Base-by-base conservation (phyloP, 2,329 filamentous ascomycete species). In the Neobulgaria alba region DNA sequence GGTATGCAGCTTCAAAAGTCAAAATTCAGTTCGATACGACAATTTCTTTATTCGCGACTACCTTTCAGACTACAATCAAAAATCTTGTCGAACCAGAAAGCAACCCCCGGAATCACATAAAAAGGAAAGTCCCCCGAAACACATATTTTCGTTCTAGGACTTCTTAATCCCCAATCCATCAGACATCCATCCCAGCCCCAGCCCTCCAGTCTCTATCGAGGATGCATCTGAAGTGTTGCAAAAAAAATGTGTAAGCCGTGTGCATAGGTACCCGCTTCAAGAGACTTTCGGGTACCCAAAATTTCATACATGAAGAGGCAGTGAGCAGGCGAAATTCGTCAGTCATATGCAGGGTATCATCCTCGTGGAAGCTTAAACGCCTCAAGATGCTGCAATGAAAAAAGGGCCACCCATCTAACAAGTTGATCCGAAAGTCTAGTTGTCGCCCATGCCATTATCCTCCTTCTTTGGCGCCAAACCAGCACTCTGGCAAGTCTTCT, bases 401-500 rank as follows among this genome's bases (percentile, higher is more conserved):
- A 42, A 50, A 51, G 39, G 41, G 46, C 49, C 47, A 39, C 50
- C 55, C 46, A 51, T 47, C 41, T 42, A 51, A 49, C 44, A 45
- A 17, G 32, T 50, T 40, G 53, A 46, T 43, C 38, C 44, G 45
- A 37, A 40, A 47, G 43, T 50, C 44, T 57, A 58, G 36, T 54
- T 57, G 18, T 56, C 52, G 33, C 45, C 52, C 45, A 38, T 16
- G 14, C 45, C 43, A 18, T 34, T 40, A 38, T 69, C 69, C 31
- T 67, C 61, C 51, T 67, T 67, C 50, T 64, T 64, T 10, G 64
- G 65, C 45, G 67, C 64, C 37, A 81, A 62, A 19, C 77, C 77
- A 10, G 75, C 73, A 38, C 68, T 73, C 54, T 79, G 74, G 14
- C 75, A 77, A 21, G 77, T 68, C 51, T 79, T 75, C 68, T 88